Conservation (phyloP, 78 protist species). For the Dictyostelium discoideum region dicty_2.7 NC_007088.5:7558001-7558500, state of each 20-base stretch:
- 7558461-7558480: neutral
- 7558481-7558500: conserved; percentile 19
- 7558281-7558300: conserved; percentile 33
- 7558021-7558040: conserved; percentile 44
- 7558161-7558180: conserved; percentile 29
- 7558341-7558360: neutral
- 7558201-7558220: conserved; percentile 59
- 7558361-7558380: neutral
- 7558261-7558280: conserved; percentile 3
- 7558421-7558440: neutral
- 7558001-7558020: conserved; percentile 77
- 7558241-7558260: neutral
- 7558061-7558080: neutral
- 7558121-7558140: conserved; percentile 47
- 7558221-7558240: neutral
- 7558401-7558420: neutral
- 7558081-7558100: neutral
- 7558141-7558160: conserved; percentile 62
- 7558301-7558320: conserved; percentile 51
- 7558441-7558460: neutral
- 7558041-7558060: neutral
- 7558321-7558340: neutral
- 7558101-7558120: neutral
- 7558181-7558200: conserved; percentile 62
- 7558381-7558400: neutral